Evolutionary conservation across 2,329 filamentous ascomycete species (phyloP).

Genomic region (Colletotrichum noveboracense): DNA sequence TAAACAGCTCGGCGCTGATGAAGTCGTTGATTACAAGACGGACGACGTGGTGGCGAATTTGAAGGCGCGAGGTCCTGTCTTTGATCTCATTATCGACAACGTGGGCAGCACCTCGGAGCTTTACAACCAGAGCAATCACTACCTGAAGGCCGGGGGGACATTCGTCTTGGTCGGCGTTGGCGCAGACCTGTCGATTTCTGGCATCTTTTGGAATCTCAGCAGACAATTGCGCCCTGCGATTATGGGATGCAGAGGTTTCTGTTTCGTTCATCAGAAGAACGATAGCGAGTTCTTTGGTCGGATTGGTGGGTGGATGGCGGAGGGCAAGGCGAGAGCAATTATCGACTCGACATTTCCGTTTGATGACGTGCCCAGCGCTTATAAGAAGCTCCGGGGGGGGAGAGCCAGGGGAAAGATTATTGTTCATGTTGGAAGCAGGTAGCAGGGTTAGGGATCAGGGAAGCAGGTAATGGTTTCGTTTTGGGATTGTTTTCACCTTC

Average conservation of each 20-base stretch:
- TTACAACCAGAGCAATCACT: slow-evolving; percentile 18
- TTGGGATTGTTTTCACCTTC: background rate
- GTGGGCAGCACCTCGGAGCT: slow-evolving; percentile 24
- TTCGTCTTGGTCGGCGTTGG: slow-evolving; percentile 68
- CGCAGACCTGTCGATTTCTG: slow-evolving; percentile 3
- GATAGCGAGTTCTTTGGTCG: background rate
- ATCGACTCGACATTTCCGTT: slow-evolving; percentile 28
- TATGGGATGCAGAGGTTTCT: background rate
- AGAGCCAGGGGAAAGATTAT: slow-evolving; percentile 30
- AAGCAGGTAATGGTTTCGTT: too few relatives aligned
- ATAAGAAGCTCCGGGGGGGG: slow-evolving; percentile 24
- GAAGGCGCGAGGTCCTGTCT: slow-evolving; percentile 16
- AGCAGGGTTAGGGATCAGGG: too few relatives aligned
- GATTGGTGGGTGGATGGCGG: slow-evolving; percentile 28
- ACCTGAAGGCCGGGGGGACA: slow-evolving; percentile 59
- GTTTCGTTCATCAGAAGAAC: slow-evolving; percentile 17
- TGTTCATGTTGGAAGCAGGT: background rate
- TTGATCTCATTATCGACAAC: slow-evolving; percentile 32
- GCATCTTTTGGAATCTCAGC: background rate
- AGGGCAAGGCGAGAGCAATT: slow-evolving; percentile 27
- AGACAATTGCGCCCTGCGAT: background rate
- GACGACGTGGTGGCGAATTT: slow-evolving; percentile 22
- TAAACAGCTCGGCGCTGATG: slow-evolving; percentile 37
- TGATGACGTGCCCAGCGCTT: slow-evolving; percentile 27
- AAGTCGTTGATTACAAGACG: slow-evolving; percentile 39